phyloP scores from a whole-genome alignment of 192 early-diverging fungal species.

The Coemansia sp. region DNA sequence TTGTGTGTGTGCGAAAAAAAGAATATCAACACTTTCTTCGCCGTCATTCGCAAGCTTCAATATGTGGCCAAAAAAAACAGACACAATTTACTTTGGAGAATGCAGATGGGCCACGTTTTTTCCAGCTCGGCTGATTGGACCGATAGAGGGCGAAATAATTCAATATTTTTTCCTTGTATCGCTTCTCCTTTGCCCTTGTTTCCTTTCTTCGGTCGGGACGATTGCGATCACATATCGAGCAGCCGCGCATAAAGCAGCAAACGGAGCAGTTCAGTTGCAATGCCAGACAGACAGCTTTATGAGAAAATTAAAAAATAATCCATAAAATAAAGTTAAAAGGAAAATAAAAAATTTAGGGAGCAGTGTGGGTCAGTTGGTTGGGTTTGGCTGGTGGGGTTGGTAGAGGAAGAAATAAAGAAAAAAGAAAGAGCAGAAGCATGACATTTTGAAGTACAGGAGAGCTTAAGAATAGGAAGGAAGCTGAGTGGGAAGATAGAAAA shows the following conservation, averaged over 20 bases:
- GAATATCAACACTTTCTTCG: no score
- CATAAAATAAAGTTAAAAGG: neutral
- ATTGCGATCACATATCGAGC: no score
- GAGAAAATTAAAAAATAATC: neutral
- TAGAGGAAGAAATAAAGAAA: neutral
- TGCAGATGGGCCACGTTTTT: neutral
- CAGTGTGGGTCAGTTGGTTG: no score
- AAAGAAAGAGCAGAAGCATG: neutral
- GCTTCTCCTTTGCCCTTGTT: no score
- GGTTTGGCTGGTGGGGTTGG: no score
- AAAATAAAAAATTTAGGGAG: neutral
- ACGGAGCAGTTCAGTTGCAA: no score
- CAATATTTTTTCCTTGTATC: neutral
- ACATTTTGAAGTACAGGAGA: slow-evolving; percentile 9
- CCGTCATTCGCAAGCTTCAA: no score
- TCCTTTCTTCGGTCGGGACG: no score
- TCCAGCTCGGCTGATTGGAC: neutral
- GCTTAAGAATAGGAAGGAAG: slow-evolving; percentile 1
- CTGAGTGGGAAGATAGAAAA: neutral
- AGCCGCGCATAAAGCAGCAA: no score
- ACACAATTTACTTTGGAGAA: neutral
- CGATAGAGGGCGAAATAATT: no score
- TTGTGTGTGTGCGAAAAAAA: no score
- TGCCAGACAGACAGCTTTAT: neutral
- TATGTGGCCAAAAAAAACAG: neutral